phyloP scores from a whole-genome alignment of 2,329 filamentous ascomycete genomes.

The Fusarium sp. region DNA sequence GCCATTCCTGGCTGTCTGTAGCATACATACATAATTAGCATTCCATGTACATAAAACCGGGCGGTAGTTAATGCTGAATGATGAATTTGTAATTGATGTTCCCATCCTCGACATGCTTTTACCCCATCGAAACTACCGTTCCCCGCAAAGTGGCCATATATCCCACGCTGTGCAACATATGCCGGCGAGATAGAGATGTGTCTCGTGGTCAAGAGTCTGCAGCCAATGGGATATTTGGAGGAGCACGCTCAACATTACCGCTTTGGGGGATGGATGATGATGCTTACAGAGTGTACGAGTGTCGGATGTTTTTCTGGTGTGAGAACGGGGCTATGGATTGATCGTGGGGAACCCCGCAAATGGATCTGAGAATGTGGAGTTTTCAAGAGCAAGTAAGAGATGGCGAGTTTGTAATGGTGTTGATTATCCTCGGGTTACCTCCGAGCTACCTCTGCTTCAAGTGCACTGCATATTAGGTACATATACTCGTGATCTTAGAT shows the following conservation, averaged over 20 bases:
- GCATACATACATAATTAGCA: slow-evolving; percentile 24
- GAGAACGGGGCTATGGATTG: background rate
- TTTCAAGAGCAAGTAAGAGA: slow-evolving; percentile 9
- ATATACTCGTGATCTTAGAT: background rate
- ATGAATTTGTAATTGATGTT: slow-evolving; percentile 29
- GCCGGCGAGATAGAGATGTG: slow-evolving; percentile 6
- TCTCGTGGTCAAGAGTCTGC: background rate
- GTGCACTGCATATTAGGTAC: background rate
- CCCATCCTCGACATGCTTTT: slow-evolving; percentile 12
- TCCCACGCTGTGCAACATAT: slow-evolving; percentile 15
- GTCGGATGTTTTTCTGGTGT: background rate
- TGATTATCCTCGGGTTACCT: background rate
- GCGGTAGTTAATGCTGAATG: background rate
- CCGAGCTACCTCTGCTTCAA: too few species aligned
- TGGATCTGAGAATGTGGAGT: slow-evolving; percentile 1
- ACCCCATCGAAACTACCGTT: slow-evolving; percentile 37
- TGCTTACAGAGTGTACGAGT: background rate
- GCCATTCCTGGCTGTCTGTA: slow-evolving; percentile 25
- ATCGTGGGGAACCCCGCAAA: slow-evolving; percentile 37
- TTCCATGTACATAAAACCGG: slow-evolving; percentile 10
- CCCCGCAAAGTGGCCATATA: slow-evolving; percentile 27
- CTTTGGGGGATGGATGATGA: slow-evolving; percentile 7
- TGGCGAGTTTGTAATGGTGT: slow-evolving; percentile 25
- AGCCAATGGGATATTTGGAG: slow-evolving; percentile 5
- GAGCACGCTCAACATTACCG: slow-evolving; percentile 34